Base-by-base conservation (phyloP, 208 protist species). In the Endotrypanum monterogeii region DNA sequence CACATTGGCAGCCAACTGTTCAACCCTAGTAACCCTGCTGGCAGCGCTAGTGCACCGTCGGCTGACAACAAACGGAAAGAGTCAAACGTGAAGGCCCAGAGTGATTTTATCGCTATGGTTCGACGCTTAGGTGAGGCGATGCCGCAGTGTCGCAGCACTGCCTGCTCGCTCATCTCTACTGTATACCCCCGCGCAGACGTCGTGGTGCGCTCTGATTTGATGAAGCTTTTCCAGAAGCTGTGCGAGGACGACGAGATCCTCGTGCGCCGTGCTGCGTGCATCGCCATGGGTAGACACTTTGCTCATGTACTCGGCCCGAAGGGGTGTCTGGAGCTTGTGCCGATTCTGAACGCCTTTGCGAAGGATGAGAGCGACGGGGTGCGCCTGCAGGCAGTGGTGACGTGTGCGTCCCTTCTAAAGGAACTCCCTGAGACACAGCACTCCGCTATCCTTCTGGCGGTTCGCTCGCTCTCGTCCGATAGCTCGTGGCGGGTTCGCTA, bases 401-500 rank as follows among this genome's bases (percentile, higher is more conserved):
- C 91, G 56, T 92, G 94, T 61, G 89, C 94, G 11, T 87, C 92
- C 11, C 73, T 99, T 30, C 90, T 96, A 23, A 80, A 85, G 77
- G 78, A 96, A 46, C 80, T 99, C 18, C 86, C 86, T 2, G 57
- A 85, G 50, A 92, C 94, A 30, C 92, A 98, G 71, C 85, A 89
- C 76, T 74, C 82, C 18, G 68, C 83, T n/a, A 75, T 99, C 30
- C 76, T 99, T 20, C 79, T 89, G 20, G 71, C 86, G 1, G 75
- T 99, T 0, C 88, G 90, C 50, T 67, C 74, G 30, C 88, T 95
- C 46, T 78, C 91, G 5, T 58, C 73, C 6, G 98, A 99, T 86
- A 97, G 86, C 83, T 98, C 96, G 11, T 99, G 99, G 98, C 93
- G 98, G 20, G 98, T 99, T 52, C 93, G 98, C 9, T 99, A 99